These are phyloP conservation scores for Glomus cerebriforme DNA, from an alignment of 192 early-diverging fungal species.

Conservation along the genomic window DNA sequence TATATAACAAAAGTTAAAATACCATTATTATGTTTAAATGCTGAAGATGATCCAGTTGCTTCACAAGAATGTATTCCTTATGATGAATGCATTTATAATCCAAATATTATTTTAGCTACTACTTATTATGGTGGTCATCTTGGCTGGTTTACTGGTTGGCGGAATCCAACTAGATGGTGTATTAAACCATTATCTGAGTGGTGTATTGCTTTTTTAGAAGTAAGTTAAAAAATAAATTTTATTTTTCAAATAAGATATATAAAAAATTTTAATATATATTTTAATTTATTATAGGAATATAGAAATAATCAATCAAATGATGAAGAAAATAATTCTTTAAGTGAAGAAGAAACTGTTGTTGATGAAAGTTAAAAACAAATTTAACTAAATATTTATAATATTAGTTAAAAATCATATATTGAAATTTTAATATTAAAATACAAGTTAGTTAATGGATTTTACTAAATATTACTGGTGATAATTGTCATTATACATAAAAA, in stretches of 20 bases:
- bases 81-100: slow-evolving; percentile 73
- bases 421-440: too few relatives aligned
- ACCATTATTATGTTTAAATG: slow-evolving; percentile 83
- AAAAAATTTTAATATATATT: background rate
- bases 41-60: slow-evolving; percentile 92
- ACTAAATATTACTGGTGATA: too few relatives aligned
- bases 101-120: slow-evolving; percentile 75
- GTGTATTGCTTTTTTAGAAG: slow-evolving; percentile 58
- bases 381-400: too few relatives aligned
- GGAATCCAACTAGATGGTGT: slow-evolving; percentile 57
- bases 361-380: too few relatives aligned
- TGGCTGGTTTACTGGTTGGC: slow-evolving; percentile 77
- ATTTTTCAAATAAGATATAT: background rate
- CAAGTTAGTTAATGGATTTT: too few relatives aligned
- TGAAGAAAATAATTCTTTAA: background rate
- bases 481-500: too few relatives aligned
- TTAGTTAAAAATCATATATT: too few relatives aligned
- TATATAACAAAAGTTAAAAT: slow-evolving; percentile 66
- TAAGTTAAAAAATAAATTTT: background rate
- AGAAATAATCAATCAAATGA: background rate
- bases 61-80: slow-evolving; percentile 65
- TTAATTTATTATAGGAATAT: background rate
- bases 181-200: slow-evolving; percentile 71
- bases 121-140: slow-evolving; percentile 89
- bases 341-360: too few relatives aligned